Conservation (phyloP, 2,329 filamentous ascomycete species). For the Colletotrichum lentis region DNA sequence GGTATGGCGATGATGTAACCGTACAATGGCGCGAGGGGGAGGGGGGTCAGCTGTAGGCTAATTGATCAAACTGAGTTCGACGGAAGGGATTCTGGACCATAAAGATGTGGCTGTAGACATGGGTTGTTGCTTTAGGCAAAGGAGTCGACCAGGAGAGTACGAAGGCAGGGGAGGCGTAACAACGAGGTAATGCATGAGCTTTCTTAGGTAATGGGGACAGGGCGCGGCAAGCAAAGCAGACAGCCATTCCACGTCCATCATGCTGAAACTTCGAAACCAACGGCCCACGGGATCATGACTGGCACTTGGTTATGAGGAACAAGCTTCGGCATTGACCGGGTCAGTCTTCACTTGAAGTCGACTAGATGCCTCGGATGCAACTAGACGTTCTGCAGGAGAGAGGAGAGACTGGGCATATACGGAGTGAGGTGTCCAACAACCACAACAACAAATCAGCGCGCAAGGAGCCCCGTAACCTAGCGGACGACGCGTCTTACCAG, state of each 20-base stretch:
- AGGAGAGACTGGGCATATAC: slow-evolving; percentile 12
- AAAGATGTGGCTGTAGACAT: slow-evolving; percentile 29
- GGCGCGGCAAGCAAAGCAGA: slow-evolving; percentile 20
- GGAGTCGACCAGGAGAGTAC: slow-evolving; percentile 6
- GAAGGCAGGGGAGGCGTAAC: slow-evolving; percentile 23
- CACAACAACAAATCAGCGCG: slow-evolving; percentile 1
- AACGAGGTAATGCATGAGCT: slow-evolving; percentile 11
- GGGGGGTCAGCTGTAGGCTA: neutral
- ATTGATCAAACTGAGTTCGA: slow-evolving; percentile 20
- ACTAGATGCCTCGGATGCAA: slow-evolving; percentile 27
- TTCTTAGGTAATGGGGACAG: slow-evolving; percentile 12
- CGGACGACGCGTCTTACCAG: slow-evolving; percentile 32
- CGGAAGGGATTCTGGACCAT: slow-evolving; percentile 5
- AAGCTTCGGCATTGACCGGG: slow-evolving; percentile 21
- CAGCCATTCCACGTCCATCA: slow-evolving; percentile 12
- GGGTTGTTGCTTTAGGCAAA: slow-evolving; percentile 21
- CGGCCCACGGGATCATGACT: slow-evolving; percentile 1
- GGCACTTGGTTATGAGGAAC: slow-evolving; percentile 25
- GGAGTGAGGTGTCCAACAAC: neutral
- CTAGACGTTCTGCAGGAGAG: slow-evolving; percentile 7
- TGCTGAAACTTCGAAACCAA: neutral
- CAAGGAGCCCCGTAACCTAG: slow-evolving; percentile 12
- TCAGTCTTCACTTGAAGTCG: slow-evolving; percentile 32
- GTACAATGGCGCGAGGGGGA: slow-evolving; percentile 21
- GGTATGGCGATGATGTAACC: slow-evolving; percentile 25